Base-by-base conservation (phyloP, 805 yeast genomes). In the Teunomyces tritomae region DNA sequence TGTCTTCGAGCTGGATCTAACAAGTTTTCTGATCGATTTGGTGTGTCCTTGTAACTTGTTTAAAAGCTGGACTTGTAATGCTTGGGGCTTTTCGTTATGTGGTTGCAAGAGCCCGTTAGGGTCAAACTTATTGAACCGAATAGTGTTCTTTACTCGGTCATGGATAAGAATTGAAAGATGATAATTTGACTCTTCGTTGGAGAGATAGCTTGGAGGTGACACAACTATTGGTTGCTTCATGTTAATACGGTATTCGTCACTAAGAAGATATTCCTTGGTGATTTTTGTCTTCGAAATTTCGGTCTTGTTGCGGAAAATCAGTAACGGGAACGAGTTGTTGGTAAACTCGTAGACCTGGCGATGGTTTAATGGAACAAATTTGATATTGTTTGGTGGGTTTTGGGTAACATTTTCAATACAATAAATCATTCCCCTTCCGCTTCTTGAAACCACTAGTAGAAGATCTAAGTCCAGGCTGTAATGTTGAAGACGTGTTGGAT, bases 41-140 rank as follows among this genome's bases (percentile, higher is more conserved):
- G 82, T 78, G 60, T 90, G 97, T 1, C 98, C 98, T 1, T 95
- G 89, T 46, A 85, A 79, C 54, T 85, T 83, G 52, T 83, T 58
- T 2, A 57, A 34, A 16, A 72, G 55, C 30, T 37, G 40, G 13
- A 37, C 29, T n/a, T 37, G 40, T 24, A 37, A 37, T 7, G 29
- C 14, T 20, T 20, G 14, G 7, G 40, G 40, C 8, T 37, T 37
- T 37, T 24, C 16, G 5, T 9, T 5, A 20, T 24, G 10, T 17
- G 29, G n/a, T 16, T 17, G 32, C 35, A 44, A 30, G 5, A 39
- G 33, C 27, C 35, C 43, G 2, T 44, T 26, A 6, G 39, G 44
- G 6, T 39, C 45, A 20, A 52, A 45, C 5, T 52, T 49, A 30
- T 62, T 57, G 29, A 59, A 54, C 39, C 75, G 53, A 7, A 73